Base-by-base conservation (phyloP, 345 rosid species). In the Hibiscus mutabilis region DNA sequence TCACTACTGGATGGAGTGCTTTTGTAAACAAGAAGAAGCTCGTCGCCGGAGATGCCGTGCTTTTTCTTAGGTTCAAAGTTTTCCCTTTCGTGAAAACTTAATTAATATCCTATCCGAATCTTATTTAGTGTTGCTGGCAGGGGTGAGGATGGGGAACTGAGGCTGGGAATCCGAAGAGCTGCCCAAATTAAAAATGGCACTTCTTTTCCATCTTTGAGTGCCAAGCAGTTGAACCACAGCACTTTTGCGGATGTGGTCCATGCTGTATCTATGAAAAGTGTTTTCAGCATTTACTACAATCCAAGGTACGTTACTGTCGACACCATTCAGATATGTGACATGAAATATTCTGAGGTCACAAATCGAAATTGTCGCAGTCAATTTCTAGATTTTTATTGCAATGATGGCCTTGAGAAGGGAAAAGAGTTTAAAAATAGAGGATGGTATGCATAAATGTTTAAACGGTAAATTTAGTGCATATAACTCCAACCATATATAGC, bases 1-100 rank as follows among this genome's bases (percentile, higher is more conserved):
- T 96, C 15, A 96, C 99, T 6, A 96, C 98, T 6, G 99, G 99
- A 52, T 96, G 99, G 99, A 96, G 97, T 81, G 94, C 93, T 21
- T 96, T 96, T 79, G 98, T 96, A 4, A 96, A 96, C 79, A 91
- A 85, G 91, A 96, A 96, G 89, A 92, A 92, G 78, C 97, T 96
- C 62, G 95, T 96, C 55, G 91, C 98, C 16, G 99, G 99, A 75
- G 99, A 96, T 84, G 99, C 98, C 52, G 97, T 96, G 70, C 97
- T 96, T 64, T 96, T 96, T 78, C 93, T 92, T 19, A 89, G 98
- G 99, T 92, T 78, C 13, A 16, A 19, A 33, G 25, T 56, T 58
- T 19, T 61, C 63, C 19, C 5, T 6, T 46, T 40, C 14, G 12
- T 47, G 12, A 16, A 37, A 18, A 22, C 16, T 63, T 6, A 27